Conservation (phyloP, 306 rosid genomes). For the Lathyrus sativus region DNA sequence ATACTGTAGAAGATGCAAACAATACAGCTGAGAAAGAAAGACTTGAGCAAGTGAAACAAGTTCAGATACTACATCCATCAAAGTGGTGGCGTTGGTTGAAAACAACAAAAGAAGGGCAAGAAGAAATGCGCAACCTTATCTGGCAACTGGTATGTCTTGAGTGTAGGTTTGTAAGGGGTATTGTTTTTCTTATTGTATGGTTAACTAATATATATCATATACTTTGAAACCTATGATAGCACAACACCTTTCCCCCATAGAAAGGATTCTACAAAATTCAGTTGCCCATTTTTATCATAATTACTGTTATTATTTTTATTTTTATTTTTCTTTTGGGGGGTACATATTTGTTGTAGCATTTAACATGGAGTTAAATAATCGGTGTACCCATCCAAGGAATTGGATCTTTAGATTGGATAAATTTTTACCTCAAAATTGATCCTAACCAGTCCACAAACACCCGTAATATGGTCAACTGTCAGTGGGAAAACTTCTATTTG, state of each 20-base stretch:
- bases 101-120: slow-evolving; percentile 86
- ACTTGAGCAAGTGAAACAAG: slow-evolving; percentile 56
- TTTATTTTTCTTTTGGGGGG: background rate
- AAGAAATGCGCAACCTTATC: slow-evolving; percentile 78
- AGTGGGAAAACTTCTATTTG: slow-evolving; percentile 4
- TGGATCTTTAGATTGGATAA: background rate
- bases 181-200: slow-evolving; percentile 21
- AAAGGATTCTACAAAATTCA: slow-evolving; percentile 13
- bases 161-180: slow-evolving; percentile 16
- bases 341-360: background rate
- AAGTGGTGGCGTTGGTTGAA: slow-evolving; percentile 99
- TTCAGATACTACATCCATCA: slow-evolving; percentile 72
- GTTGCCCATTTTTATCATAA: slow-evolving; percentile 13
- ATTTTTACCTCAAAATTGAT: background rate
- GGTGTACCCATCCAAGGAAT: background rate
- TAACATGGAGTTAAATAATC: slow-evolving; percentile 2
- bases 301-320: background rate
- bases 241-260: background rate
- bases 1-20: slow-evolving; percentile 63
- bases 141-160: slow-evolving; percentile 83
- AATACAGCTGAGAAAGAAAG: slow-evolving; percentile 48
- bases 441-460: background rate
- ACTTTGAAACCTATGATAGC: slow-evolving; percentile 8
- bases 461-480: background rate
- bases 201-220: slow-evolving; percentile 15